Conservation (phyloP, 495 filamentous ascomycete genomes). For the Glutinoglossum americanum region DNA sequence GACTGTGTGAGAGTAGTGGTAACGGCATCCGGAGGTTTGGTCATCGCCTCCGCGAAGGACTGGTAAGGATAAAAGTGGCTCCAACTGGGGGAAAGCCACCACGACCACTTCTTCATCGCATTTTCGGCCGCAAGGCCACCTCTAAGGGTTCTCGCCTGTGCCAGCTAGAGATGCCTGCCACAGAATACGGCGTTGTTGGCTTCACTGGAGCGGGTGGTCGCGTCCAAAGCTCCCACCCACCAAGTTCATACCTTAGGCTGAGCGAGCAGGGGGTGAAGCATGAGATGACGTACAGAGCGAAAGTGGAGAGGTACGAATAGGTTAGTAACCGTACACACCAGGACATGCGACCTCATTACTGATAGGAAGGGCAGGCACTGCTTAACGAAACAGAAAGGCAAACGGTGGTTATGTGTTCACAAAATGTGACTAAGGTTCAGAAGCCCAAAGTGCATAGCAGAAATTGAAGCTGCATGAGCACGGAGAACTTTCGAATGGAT, state of each 20-base stretch:
- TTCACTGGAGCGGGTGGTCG: neutral
- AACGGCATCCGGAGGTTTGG: neutral
- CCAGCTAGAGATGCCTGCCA: neutral
- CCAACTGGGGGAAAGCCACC: neutral
- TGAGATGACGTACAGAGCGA: neutral
- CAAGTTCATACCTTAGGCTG: neutral
- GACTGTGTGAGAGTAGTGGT: neutral
- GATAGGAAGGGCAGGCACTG: neutral
- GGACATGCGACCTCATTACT: too few relatives aligned
- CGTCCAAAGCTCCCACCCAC: neutral
- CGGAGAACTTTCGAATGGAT: neutral
- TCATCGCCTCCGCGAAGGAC: neutral
- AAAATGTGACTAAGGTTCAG: neutral
- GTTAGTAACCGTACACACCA: neutral
- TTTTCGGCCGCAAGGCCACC: neutral
- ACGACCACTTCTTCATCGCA: neutral
- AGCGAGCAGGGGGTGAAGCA: neutral
- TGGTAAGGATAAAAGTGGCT: neutral
- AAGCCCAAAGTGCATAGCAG: neutral
- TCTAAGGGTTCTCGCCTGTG: neutral
- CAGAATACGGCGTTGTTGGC: neutral
- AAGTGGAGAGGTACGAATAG: neutral
- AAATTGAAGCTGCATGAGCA: neutral
- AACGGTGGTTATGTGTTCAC: neutral
- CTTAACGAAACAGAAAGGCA: too few relatives aligned